A percentile compares a stretch with the other conserved stretches of the same genome.
Evolutionary conservation across 148 eudicot species (phyloP).

Genomic region (Nepenthes mirabilis): DNA sequence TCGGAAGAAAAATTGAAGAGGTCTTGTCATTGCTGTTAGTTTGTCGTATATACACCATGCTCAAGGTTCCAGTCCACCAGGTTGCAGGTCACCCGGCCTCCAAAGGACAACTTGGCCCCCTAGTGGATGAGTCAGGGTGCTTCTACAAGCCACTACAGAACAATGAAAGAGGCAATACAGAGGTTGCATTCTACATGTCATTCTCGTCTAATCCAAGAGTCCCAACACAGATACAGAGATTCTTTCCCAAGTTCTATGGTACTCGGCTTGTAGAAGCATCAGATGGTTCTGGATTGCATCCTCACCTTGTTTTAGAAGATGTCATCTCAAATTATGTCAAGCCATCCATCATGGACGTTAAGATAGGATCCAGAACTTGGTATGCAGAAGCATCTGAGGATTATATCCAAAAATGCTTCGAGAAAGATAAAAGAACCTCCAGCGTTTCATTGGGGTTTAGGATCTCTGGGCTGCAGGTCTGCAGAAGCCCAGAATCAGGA

Average conservation of each 20-base stretch:
- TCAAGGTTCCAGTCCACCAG: conserved; percentile 70
- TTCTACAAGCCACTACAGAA: conserved; percentile 95
- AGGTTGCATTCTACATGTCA: conserved; percentile 58
- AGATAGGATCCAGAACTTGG: conserved; percentile 96
- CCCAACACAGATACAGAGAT: conserved; percentile 45
- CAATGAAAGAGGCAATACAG: conserved; percentile 54
- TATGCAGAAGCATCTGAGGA: conserved; percentile 48
- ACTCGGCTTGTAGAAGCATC: conserved; percentile 60
- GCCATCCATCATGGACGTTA: conserved; percentile 69
- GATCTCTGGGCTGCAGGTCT: conserved; percentile 56
- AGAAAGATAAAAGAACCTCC: conserved; percentile 50
- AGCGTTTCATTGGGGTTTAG: conserved; percentile 62
- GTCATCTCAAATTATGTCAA: conserved; percentile 22
- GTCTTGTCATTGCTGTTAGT: too few species aligned
- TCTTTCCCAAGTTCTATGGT: conserved; percentile 69
- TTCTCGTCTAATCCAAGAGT: conserved; percentile 42
- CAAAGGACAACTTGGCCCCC: conserved; percentile 70
- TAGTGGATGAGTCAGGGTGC: conserved; percentile 60
- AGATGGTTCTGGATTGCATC: conserved; percentile 60
- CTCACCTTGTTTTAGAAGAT: conserved; percentile 74
- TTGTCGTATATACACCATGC: conserved; percentile 7
- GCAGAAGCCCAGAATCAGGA: conserved; percentile 31
- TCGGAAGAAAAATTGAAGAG: too few species aligned
- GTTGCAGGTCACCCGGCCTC: conserved; percentile 85
- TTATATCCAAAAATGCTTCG: conserved; percentile 56